Conservation (phyloP, 1,284 basidiomycete species). For the Malassezia vespertilionis region DNA sequence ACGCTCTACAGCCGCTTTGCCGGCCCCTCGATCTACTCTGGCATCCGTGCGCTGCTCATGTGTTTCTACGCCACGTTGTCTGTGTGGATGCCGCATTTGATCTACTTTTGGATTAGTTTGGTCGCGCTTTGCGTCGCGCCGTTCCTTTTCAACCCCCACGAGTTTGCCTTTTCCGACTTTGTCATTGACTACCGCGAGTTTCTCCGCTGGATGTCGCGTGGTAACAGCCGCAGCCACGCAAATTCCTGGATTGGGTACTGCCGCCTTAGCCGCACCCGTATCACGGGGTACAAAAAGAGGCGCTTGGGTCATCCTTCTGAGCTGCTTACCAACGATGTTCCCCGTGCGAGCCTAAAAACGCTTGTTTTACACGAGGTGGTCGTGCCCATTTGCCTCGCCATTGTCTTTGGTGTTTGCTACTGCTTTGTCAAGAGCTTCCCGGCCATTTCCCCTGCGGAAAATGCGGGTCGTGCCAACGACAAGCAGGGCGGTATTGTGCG, state of each 20-base stretch:
- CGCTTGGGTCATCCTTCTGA: constrained; percentile 47
- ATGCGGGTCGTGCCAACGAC: constrained; percentile 34
- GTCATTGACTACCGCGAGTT: constrained; percentile 48
- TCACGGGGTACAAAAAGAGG: constrained; percentile 48
- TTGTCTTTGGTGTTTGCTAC: constrained; percentile 46
- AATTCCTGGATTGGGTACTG: constrained; percentile 49
- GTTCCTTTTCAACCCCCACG: constrained; percentile 48
- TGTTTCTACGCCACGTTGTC: constrained; percentile 46
- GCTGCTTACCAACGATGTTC: constrained; percentile 45
- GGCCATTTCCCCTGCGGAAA: constrained; percentile 53
- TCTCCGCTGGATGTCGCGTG: constrained; percentile 47
- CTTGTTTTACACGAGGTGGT: constrained; percentile 43
- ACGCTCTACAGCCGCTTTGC: constrained; percentile 46
- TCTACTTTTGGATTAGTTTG: constrained; percentile 48
- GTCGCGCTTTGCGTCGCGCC: constrained; percentile 45
- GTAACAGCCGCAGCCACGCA: constrained; percentile 46
- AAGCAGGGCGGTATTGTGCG: constrained; percentile 65
- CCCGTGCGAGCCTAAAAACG: constrained; percentile 44
- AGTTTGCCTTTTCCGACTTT: constrained; percentile 45
- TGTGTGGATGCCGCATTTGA: constrained; percentile 47
- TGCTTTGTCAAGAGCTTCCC: constrained; percentile 47
- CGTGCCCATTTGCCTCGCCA: constrained; percentile 39
- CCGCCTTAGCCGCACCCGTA: constrained; percentile 45
- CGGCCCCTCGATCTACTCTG: constrained; percentile 46
- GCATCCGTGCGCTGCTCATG: constrained; percentile 41